These are phyloP conservation scores for Magnolia changhungtana DNA, from an alignment of 164 flowering plant species.

Conservation along the genomic window DNA sequence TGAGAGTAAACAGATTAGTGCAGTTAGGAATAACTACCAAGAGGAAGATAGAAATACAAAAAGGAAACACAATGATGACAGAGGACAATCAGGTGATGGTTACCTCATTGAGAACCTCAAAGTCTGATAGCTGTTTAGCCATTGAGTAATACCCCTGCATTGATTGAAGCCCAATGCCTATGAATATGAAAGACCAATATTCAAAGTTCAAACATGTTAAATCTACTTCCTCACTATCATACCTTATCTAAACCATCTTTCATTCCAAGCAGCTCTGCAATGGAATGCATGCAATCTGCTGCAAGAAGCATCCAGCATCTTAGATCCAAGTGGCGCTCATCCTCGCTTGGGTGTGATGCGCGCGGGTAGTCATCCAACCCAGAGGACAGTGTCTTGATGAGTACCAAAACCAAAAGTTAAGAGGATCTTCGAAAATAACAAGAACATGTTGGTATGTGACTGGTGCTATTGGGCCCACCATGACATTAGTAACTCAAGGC, in stretches of 20 bases:
- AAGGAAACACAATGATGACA: background rate
- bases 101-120: constrained; percentile 79
- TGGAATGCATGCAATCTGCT: constrained; percentile 78
- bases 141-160: constrained; percentile 67
- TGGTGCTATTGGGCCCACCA: background rate
- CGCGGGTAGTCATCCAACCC: constrained; percentile 98
- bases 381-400: constrained; percentile 71
- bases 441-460: background rate
- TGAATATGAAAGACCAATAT: background rate
- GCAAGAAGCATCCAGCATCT: constrained; percentile 99
- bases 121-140: constrained; percentile 64
- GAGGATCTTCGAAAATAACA: background rate
- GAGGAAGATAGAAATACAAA: background rate
- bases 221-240: constrained; percentile 8
- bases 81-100: background rate
- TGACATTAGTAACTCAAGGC: too few relatives aligned
- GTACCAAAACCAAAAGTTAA: background rate
- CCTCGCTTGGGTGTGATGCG: constrained; percentile 90
- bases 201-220: background rate
- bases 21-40: too few relatives aligned
- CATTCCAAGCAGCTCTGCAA: constrained; percentile 41
- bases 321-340: constrained; percentile 95
- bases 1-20: too few relatives aligned
- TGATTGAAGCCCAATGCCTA: constrained; percentile 1
- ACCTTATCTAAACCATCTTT: constrained; percentile 48